These are phyloP conservation scores for Aspergillus latus DNA, from an alignment of 2,329 filamentous ascomycete genomes.

Conservation along the genomic window DNA sequence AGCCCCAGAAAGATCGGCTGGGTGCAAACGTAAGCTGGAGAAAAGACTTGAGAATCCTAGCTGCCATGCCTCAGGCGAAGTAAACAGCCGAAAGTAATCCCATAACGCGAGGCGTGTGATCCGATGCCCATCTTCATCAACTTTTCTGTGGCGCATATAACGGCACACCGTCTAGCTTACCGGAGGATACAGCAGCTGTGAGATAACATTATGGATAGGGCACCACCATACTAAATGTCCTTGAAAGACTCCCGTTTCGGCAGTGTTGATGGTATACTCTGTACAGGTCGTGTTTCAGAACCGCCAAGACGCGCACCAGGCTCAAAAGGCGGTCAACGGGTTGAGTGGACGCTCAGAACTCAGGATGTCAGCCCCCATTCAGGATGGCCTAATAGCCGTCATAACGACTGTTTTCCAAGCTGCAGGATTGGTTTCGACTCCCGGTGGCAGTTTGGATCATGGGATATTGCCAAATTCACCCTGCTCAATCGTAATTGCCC, in stretches of 20 bases:
- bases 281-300: constrained; percentile 17
- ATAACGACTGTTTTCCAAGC: constrained; percentile 17
- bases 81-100: constrained; percentile 11
- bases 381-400: constrained; percentile 16
- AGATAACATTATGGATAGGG: constrained; percentile 16
- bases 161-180: constrained; percentile 11
- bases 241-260: constrained; percentile 14
- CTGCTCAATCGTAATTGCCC: constrained; percentile 59
- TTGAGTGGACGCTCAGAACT: constrained; percentile 11
- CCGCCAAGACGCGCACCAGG: constrained; percentile 17
- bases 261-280: constrained; percentile 14
- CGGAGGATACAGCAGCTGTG: constrained; percentile 11
- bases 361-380: constrained; percentile 18
- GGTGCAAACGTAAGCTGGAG: constrained; percentile 11
- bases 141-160: constrained; percentile 8
- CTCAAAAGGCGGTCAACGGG: constrained; percentile 14
- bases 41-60: constrained; percentile 8
- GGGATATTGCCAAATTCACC: constrained; percentile 2
- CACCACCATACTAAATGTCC: constrained; percentile 11
- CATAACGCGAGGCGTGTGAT: constrained; percentile 8
- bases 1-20: constrained; percentile 14
- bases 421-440: constrained; percentile 15
- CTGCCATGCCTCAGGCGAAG: constrained; percentile 13
- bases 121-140: constrained; percentile 5
- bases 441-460: constrained; percentile 18